phyloP scores from a whole-genome alignment of 306 rosid species.

The Cajanus cajan region DNA sequence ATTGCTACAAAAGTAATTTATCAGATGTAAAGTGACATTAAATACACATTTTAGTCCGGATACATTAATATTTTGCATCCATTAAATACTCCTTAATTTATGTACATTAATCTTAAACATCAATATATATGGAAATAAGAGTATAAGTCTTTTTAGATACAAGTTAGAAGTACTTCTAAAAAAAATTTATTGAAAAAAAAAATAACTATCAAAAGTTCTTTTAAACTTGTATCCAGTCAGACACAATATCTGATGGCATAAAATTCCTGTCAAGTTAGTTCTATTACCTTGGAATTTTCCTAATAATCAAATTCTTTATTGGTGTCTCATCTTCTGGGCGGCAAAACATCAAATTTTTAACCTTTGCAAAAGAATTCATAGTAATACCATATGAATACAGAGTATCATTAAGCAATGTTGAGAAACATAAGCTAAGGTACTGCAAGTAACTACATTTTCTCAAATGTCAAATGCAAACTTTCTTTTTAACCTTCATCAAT shows the following conservation, averaged over 20 bases:
- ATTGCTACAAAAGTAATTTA: background rate
- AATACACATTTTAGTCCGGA: background rate
- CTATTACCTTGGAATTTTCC: constrained; percentile 72
- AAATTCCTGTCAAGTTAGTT: background rate
- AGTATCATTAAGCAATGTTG: background rate
- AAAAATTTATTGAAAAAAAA: too few species aligned
- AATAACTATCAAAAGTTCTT: too few species aligned
- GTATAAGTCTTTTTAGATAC: too few species aligned
- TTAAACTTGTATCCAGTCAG: too few species aligned
- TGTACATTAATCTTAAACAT: background rate
- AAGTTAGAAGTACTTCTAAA: too few species aligned
- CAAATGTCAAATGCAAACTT: background rate
- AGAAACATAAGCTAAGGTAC: background rate
- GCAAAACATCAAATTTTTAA: constrained; percentile 60
- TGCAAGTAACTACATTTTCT: background rate
- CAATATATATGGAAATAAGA: background rate
- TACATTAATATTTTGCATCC: background rate
- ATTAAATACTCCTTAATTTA: background rate
- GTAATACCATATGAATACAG: background rate
- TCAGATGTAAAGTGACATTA: background rate
- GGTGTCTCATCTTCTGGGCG: constrained; percentile 78
- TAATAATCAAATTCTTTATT: constrained; percentile 59
- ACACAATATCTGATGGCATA: background rate
- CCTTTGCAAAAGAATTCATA: constrained; percentile 36
- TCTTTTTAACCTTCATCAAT: background rate